Evolutionary conservation across 2,329 filamentous ascomycete genomes (phyloP), one percentile per base, ranked within the genome.

Genomic region (Diaporthe ilicicola): DNA sequence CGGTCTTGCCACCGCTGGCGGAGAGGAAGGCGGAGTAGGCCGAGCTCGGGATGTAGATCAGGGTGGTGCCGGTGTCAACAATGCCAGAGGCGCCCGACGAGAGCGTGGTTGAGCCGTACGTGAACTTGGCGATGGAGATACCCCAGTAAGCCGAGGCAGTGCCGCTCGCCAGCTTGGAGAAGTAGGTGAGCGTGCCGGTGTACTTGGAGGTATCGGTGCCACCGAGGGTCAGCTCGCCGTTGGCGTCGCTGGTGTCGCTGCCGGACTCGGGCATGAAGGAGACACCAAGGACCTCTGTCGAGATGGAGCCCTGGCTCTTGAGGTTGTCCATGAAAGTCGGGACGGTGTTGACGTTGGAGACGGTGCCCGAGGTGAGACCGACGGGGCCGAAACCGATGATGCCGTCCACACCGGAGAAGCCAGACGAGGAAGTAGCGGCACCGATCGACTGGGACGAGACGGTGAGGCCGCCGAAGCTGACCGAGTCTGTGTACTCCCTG

Each of bases 381-480:
- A 77, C 76, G 1, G 76, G 76, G 48, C 77, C 76, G 50, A 79
- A 77, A 10, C 67, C 67, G 19, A 69, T 24, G 34, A 69, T 69
- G 15, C 67, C 67, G 29, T 69, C 67, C 1, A 69, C 67, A 9
- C 67, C 67, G 37, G 8, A 27, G 15, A 69, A 62, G 15, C 67
- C 67, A 6, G 67, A 39, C 15, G 67, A 42, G 10, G 44, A 17
- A 6, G 67, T 50, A 56, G 67, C 67, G 24, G 67, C 29, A 27
- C 67, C 67, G 24, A 69, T 69, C 22, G 67, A 69, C 67, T 69
- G 67, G 34, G 67, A 61, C 7, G 67, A 46, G 12, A 69, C 76
- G 7, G 76, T 78, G 32, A 79, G 76, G 34, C 78, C 78, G 34
- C 74, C 76, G 51, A 80, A 79, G 70, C 71, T 78, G 67, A 79